A percentile compares a stretch with the other conserved stretches of the same genome.
Evolutionary conservation across 371 early-diverging fungal genomes (phyloP).

Genomic region (Mycotypha africana): DNA sequence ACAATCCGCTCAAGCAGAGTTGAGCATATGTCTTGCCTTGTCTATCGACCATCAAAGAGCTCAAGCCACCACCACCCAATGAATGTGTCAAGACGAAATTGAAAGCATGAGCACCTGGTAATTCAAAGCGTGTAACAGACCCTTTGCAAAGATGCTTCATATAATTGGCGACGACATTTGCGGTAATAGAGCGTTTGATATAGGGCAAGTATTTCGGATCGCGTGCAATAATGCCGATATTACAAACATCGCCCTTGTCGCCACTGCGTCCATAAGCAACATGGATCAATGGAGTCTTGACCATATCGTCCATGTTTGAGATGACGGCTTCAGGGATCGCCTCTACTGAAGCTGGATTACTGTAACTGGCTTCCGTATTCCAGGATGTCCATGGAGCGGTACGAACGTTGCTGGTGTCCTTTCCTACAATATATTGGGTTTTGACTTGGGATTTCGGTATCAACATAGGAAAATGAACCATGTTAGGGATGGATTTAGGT

Average conservation of each 20-base stretch:
- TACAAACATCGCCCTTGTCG: conserved; percentile 72
- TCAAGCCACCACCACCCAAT: conserved; percentile 69
- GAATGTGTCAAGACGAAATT: conserved; percentile 70
- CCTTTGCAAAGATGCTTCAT: conserved; percentile 66
- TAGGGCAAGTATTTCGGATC: conserved; percentile 54
- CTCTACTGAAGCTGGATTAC: conserved; percentile 13
- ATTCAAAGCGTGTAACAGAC: conserved; percentile 57
- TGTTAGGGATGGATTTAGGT: conserved; percentile 58
- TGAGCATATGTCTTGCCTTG: conserved; percentile 78
- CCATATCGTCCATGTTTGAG: background rate
- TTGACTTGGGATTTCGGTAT: conserved; percentile 51
- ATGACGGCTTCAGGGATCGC: conserved; percentile 9
- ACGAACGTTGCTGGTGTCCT: conserved; percentile 8
- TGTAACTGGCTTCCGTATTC: conserved; percentile 17
- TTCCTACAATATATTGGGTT: conserved; percentile 39
- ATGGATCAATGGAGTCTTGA: conserved; percentile 45
- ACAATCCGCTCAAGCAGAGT: conserved; percentile 49
- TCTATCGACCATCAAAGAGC: conserved; percentile 62
- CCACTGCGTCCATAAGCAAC: conserved; percentile 70
- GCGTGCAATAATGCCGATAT: conserved; percentile 66
- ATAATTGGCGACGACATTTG: conserved; percentile 46
- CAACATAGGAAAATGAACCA: conserved; percentile 64
- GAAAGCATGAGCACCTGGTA: conserved; percentile 58
- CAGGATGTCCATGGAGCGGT: conserved; percentile 28
- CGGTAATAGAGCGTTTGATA: conserved; percentile 36